Percentiles rank a stretch among this genome's conserved stretches.
Evolutionary conservation across 2,329 filamentous ascomycete species (phyloP).

Genomic region (Tolypocladium guangdongense): DNA sequence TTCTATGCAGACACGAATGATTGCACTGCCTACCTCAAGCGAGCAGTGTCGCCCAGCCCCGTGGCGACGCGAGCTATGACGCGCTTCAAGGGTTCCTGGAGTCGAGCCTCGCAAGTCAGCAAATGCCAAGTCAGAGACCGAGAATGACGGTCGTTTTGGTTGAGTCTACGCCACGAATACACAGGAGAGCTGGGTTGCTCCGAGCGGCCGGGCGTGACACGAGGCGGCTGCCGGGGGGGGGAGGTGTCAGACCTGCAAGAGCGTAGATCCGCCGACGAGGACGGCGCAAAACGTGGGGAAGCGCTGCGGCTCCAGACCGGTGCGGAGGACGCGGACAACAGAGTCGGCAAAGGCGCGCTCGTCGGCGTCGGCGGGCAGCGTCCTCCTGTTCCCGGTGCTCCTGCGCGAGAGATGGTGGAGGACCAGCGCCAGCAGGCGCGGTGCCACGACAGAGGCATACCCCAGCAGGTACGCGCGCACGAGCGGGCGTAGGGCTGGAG

Average conservation of each 20-base stretch:
- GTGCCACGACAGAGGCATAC: conserved; percentile 47
- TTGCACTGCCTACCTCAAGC: conserved; percentile 13
- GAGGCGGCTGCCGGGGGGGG: background rate
- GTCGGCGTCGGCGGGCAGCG: conserved; percentile 15
- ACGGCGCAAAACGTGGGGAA: conserved; percentile 54
- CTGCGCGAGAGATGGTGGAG: conserved; percentile 35
- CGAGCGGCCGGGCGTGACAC: background rate
- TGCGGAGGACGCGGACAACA: conserved; percentile 30
- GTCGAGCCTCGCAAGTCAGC: conserved; percentile 6
- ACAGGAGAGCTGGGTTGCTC: background rate
- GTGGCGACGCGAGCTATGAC: conserved; percentile 14
- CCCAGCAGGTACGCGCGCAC: conserved; percentile 49
- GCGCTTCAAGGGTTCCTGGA: conserved; percentile 18
- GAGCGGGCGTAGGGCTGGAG: conserved; percentile 41
- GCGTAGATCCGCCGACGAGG: conserved; percentile 46
- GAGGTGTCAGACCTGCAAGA: conserved; percentile 41
- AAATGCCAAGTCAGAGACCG: background rate
- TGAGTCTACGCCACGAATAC: background rate
- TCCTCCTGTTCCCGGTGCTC: conserved; percentile 17
- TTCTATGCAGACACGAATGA: no score
- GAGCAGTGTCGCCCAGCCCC: conserved; percentile 12
- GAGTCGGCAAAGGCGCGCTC: conserved; percentile 20
- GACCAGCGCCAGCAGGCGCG: conserved; percentile 43
- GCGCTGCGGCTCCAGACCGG: conserved; percentile 41
- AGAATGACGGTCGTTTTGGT: background rate